These are phyloP conservation scores for Trichoderma citrinoviride DNA, from an alignment of 2,329 filamentous ascomycete species.

Conservation along the genomic window DNA sequence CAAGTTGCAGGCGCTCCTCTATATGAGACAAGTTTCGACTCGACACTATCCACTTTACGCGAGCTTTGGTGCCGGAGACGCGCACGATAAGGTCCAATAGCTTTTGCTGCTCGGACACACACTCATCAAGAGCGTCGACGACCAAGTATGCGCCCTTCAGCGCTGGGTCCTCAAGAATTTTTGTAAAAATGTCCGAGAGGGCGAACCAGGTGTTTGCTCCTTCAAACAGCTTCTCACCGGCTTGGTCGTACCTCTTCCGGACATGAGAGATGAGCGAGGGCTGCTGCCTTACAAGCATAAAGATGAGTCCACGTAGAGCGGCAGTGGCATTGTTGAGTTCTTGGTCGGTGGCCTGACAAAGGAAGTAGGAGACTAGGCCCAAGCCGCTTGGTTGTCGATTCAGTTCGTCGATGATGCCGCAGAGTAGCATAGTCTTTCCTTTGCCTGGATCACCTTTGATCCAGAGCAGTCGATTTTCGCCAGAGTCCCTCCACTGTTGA, in stretches of 20 bases:
- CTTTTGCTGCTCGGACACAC: constrained; percentile 29
- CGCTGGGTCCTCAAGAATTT: constrained; percentile 39
- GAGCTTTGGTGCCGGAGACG: background rate
- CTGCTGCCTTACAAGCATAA: constrained; percentile 37
- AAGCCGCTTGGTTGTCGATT: background rate
- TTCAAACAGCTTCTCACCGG: constrained; percentile 39
- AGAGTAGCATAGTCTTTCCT: constrained; percentile 46
- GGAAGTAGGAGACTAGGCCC: constrained; percentile 22
- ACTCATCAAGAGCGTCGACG: constrained; percentile 49
- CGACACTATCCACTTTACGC: constrained; percentile 43
- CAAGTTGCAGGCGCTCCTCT: constrained; percentile 31
- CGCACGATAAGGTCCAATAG: constrained; percentile 39
- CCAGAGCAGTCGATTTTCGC: constrained; percentile 35
- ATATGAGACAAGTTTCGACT: constrained; percentile 44
- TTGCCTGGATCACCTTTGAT: constrained; percentile 42
- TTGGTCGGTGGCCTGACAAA: constrained; percentile 26
- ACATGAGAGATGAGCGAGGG: constrained; percentile 37
- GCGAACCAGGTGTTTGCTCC: constrained; percentile 39
- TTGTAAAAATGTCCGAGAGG: constrained; percentile 38
- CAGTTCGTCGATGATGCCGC: constrained; percentile 34
- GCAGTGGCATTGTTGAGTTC: constrained; percentile 40
- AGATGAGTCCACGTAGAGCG: constrained; percentile 45
- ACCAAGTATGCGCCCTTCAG: constrained; percentile 34
- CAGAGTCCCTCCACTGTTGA: constrained; percentile 25
- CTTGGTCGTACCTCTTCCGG: constrained; percentile 34